phyloP scores from a whole-genome alignment of 345 rosid genomes.

The Draba incana region DNA sequence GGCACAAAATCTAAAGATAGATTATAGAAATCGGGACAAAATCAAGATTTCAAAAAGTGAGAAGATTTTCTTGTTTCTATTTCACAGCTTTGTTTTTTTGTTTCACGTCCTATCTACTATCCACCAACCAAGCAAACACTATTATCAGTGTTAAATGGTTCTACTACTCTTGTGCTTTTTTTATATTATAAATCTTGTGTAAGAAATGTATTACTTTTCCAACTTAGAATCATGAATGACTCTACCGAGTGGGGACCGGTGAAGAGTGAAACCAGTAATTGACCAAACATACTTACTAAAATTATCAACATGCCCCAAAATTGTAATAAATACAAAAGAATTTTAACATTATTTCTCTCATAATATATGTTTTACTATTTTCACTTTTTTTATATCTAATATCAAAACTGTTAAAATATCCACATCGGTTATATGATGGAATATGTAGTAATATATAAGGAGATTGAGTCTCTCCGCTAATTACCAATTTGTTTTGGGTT shows the following conservation, averaged over 20 bases:
- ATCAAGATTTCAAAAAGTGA: slow-evolving; percentile 41
- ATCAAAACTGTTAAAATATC: no score
- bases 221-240: not conserved
- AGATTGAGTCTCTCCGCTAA: no score
- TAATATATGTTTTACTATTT: not conserved
- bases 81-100: slow-evolving; percentile 21
- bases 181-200: not conserved
- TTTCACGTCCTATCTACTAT: slow-evolving; percentile 10
- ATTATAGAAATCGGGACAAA: slow-evolving; percentile 37
- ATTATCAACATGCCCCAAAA: not conserved
- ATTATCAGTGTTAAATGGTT: slow-evolving; percentile 24
- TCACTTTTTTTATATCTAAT: no score
- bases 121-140: slow-evolving; percentile 31
- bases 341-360: not conserved
- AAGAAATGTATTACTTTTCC: slow-evolving; percentile 3
- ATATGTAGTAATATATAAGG: no score
- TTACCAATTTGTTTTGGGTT: no score
- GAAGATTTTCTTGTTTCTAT: slow-evolving; percentile 37
- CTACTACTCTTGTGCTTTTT: not conserved
- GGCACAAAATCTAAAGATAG: slow-evolving; percentile 41
- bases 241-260: slow-evolving; percentile 20
- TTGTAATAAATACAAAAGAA: not conserved
- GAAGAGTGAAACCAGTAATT: slow-evolving; percentile 33
- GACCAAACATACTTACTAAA: not conserved
- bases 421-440: no score